A percentile compares a stretch with the other conserved stretches of the same genome.
phyloP scores from a whole-genome alignment of 1,139 yeast species.

The Pichia sp. region DNA sequence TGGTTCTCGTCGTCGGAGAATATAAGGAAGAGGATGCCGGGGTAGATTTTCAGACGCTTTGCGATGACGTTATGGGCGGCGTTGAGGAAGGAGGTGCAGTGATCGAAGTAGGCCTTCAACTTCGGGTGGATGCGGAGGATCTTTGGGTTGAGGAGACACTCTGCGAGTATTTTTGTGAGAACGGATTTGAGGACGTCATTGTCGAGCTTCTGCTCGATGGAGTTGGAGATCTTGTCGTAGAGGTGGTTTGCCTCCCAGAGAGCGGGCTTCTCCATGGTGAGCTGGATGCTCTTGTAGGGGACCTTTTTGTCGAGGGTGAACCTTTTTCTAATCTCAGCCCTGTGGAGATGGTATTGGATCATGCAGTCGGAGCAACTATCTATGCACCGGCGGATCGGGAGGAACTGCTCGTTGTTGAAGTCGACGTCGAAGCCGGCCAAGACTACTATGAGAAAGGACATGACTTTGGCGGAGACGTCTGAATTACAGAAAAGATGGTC shows the following conservation, averaged over 20 bases:
- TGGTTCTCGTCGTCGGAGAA: slow-evolving; percentile 50
- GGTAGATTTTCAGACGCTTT: slow-evolving; percentile 28
- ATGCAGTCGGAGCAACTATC: slow-evolving; percentile 51
- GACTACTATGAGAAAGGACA: slow-evolving; percentile 17
- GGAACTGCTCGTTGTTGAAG: slow-evolving; percentile 14
- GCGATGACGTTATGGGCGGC: slow-evolving; percentile 12
- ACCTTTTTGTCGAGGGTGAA: slow-evolving; percentile 51
- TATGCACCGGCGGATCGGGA: slow-evolving; percentile 32
- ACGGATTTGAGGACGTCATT: slow-evolving; percentile 22
- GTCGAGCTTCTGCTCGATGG: slow-evolving; percentile 29
- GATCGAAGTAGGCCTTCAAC: slow-evolving; percentile 27
- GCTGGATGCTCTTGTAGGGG: slow-evolving; percentile 44
- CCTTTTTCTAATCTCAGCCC: slow-evolving; percentile 47
- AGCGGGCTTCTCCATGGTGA: slow-evolving; percentile 47
- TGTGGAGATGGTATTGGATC: slow-evolving; percentile 46
- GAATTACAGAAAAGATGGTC: slow-evolving; percentile 19
- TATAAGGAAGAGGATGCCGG: slow-evolving; percentile 51
- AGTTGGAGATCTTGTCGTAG: slow-evolving; percentile 15
- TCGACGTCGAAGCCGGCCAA: slow-evolving; percentile 20
- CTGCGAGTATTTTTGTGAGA: slow-evolving; percentile 35
- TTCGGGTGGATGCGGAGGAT: slow-evolving; percentile 39
- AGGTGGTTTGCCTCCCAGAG: slow-evolving; percentile 50
- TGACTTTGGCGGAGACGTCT: slow-evolving; percentile 11
- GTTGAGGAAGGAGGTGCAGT: slow-evolving; percentile 18
- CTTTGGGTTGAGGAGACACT: slow-evolving; percentile 49